Evolutionary conservation across 176 grass and related monocot genomes (phyloP).

Genomic region (Aegilops tauschii): DNA sequence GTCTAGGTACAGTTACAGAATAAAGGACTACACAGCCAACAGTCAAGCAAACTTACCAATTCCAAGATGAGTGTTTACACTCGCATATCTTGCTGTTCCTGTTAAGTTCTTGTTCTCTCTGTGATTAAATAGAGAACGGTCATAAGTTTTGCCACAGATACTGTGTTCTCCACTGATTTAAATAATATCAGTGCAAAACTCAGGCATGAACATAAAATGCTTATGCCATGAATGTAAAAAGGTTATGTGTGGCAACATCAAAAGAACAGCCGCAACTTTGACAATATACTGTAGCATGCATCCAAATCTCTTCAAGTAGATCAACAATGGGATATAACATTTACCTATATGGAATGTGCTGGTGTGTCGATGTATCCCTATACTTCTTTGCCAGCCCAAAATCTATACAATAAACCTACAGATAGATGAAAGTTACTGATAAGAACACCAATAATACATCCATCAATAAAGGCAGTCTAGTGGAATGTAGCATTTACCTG

Average conservation of each 20-base stretch:
- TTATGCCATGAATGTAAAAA: background rate
- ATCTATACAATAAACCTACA: constrained; percentile 55
- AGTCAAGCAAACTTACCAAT: constrained; percentile 42
- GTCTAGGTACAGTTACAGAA: background rate
- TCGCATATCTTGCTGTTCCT: constrained; percentile 67
- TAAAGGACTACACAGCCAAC: background rate
- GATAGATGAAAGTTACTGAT: background rate
- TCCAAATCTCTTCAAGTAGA: background rate
- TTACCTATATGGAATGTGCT: constrained; percentile 75
- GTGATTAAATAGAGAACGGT: background rate
- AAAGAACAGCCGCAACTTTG: background rate
- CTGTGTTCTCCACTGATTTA: background rate
- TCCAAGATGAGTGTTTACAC: constrained; percentile 71
- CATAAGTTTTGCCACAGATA: background rate
- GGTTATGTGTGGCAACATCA: background rate
- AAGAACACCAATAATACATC: background rate
- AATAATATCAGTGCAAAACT: background rate
- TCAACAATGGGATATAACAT: background rate
- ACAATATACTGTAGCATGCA: background rate
- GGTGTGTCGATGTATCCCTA: constrained; percentile 52
- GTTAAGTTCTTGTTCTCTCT: constrained; percentile 73
- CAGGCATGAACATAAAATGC: background rate
- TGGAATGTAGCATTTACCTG: constrained; percentile 39
- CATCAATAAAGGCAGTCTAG: background rate
- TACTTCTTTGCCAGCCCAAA: constrained; percentile 65